phyloP scores from a whole-genome alignment of 1,284 basidiomycete genomes.

The Sanghuangporus baumii region DNA sequence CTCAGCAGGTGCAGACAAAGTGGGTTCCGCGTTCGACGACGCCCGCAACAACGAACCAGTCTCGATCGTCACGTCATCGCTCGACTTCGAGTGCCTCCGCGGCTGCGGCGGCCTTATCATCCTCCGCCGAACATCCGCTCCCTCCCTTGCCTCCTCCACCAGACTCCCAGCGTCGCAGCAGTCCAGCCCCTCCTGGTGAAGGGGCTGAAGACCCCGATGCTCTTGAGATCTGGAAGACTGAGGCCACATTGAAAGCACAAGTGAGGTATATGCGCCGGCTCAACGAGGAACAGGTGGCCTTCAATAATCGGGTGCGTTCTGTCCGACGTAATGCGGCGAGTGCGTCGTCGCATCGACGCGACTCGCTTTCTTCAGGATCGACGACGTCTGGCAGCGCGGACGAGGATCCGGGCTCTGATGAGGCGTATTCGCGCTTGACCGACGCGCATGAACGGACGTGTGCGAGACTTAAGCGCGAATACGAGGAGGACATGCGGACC shows the following conservation, averaged over 20 bases:
- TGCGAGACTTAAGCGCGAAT: not conserved
- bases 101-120: constrained; percentile 5
- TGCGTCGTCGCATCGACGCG: not conserved
- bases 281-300: not conserved
- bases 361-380: constrained; percentile 5
- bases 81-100: constrained; percentile 15
- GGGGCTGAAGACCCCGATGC: not conserved
- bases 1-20: not conserved
- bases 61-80: constrained; percentile 3
- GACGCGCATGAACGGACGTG: not conserved
- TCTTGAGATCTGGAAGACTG: not conserved
- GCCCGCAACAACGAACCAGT: constrained; percentile 1
- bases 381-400: not conserved
- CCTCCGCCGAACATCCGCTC: constrained; percentile 1
- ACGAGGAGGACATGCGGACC: constrained; percentile 9
- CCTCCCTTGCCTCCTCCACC: not conserved
- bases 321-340: not conserved
- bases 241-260: not conserved
- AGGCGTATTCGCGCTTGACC: not conserved
- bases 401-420: constrained; percentile 4
- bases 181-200: not conserved
- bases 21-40: constrained; percentile 11
- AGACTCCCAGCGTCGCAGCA: not conserved
- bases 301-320: not conserved
- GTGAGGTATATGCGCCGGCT: not conserved